Base-by-base conservation (phyloP, 2,329 filamentous ascomycete species). In the Pseudogymnoascus sp. region DNA sequence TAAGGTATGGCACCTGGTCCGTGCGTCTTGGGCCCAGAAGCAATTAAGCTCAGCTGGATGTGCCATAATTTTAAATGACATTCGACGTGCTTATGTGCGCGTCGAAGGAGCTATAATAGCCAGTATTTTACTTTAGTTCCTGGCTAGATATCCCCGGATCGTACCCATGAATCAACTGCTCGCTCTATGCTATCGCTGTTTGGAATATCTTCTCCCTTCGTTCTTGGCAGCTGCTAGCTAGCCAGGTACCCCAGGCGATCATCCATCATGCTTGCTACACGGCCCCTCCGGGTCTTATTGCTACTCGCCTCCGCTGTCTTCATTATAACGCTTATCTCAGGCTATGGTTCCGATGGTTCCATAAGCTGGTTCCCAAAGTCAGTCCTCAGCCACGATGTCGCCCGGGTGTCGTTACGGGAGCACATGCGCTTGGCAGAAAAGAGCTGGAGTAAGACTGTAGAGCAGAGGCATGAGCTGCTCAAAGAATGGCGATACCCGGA, bases 361-460 rank as follows among this genome's bases (percentile, higher is more conserved):
- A 29, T 55, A 33, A 21, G 48, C 15, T 55, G 29, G 48, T 10
- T 21, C 9, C 33, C 29, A 12, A 4, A 29, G 3, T 35, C 29
- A 35, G 29, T 35, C 15, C 48, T 55, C n/a, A 17, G 48, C n/a
- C 29, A 55, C 15, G 48, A 55, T 55, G 48, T 33, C n/a, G 48
- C 27, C 9, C 48, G 48, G 48, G 13, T 55, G n/a, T 55, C 48
- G 6, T 21, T 55, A 12, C 48, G 48, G 29, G 58, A 39, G 12
- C 35, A 38, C 5, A 38, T 59, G 35, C 58, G 58, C n/a, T 6
- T 59, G 33, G 58, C 58, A 63, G 64, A 67, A 58, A 71, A 67
- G 66, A 66, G 65, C 13, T 73, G 71, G 71, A 63, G 55, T 42
- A 72, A 72, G 63, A 71, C 69, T 1, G 70, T 72, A n/a, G 62